Evolutionary conservation across 345 rosid genomes (phyloP).

Genomic region (Melaleuca quinquenervia): DNA sequence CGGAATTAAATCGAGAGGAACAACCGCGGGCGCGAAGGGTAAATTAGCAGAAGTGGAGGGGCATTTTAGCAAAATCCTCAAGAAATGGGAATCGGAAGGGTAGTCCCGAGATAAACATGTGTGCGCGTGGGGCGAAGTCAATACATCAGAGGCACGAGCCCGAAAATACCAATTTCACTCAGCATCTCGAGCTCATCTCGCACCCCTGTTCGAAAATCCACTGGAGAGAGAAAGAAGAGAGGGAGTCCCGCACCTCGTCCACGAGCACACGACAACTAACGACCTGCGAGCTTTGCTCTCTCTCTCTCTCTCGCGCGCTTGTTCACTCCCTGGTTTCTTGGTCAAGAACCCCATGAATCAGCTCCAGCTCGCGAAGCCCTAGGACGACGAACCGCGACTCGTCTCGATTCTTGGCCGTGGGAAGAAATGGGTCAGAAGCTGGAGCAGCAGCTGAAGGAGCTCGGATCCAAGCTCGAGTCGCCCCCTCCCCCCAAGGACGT

Average conservation of each 20-base stretch:
- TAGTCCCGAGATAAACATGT: not conserved
- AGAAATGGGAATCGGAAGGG: not conserved
- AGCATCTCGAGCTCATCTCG: not conserved
- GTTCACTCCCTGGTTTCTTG: not conserved
- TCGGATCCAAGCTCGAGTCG: conserved; percentile 83
- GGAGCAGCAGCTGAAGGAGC: conserved; percentile 56
- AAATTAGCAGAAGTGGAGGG: not conserved
- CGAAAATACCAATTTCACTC: not conserved
- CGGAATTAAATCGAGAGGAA: not conserved
- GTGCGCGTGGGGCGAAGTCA: not conserved
- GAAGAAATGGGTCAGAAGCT: conserved; percentile 48
- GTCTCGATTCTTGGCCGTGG: not conserved
- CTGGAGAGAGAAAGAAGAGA: not conserved
- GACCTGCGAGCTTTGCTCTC: not conserved
- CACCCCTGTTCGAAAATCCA: not conserved
- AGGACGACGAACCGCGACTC: not conserved
- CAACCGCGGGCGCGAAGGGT: not conserved
- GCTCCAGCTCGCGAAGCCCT: not conserved
- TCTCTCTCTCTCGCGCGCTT: not conserved
- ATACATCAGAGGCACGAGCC: fast-evolving
- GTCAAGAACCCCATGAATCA: not conserved
- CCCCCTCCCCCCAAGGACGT: conserved; percentile 68
- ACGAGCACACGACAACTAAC: not conserved
- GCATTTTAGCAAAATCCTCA: not conserved
- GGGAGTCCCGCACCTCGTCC: not conserved